Percentiles rank a stretch among this genome's conserved stretches.
Conservation (phyloP, 2,329 filamentous ascomycete species). For the Stenocarpella maydis region DNA sequence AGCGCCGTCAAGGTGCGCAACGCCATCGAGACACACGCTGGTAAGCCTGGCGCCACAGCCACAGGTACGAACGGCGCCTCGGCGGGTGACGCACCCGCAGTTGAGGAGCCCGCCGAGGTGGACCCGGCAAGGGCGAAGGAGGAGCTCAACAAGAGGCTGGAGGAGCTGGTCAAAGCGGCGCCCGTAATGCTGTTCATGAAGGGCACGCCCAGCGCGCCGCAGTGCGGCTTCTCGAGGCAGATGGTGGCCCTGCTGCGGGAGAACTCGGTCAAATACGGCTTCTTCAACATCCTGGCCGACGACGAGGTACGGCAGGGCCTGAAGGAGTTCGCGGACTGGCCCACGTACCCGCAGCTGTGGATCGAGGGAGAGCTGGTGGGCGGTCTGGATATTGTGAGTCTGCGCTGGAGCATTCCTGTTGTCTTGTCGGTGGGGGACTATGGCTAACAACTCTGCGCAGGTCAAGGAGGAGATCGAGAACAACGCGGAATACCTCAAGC, state of each 20-base stretch:
- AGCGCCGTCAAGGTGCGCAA: slow-evolving; percentile 85
- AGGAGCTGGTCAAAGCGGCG: slow-evolving; percentile 89
- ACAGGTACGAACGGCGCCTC: slow-evolving; percentile 39
- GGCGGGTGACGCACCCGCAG: slow-evolving; percentile 44
- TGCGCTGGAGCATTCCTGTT: background rate
- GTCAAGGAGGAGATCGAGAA: slow-evolving; percentile 92
- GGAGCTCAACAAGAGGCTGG: slow-evolving; percentile 82
- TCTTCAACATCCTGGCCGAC: slow-evolving; percentile 98
- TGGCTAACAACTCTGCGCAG: slow-evolving; percentile 54
- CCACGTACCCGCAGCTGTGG: slow-evolving; percentile 96
- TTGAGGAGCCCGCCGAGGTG: slow-evolving; percentile 44
- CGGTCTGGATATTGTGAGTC: slow-evolving; percentile 91
- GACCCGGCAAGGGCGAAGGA: slow-evolving; percentile 75
- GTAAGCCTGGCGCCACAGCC: slow-evolving; percentile 51
- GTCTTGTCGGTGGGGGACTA: background rate
- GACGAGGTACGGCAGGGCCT: slow-evolving; percentile 96
- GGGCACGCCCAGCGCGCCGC: slow-evolving; percentile 92
- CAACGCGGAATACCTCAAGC: slow-evolving; percentile 81
- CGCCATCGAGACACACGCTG: slow-evolving; percentile 84
- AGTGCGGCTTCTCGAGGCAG: slow-evolving; percentile 95
- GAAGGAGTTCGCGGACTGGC: slow-evolving; percentile 99
- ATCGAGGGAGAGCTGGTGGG: slow-evolving; percentile 89
- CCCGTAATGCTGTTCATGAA: slow-evolving; percentile 99
- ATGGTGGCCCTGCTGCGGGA: slow-evolving; percentile 87
- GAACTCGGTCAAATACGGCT: slow-evolving; percentile 92